Evolutionary conservation across 768 basidiomycete species (phyloP), one percentile per base, ranked within the genome.

Genomic region (Arthromyces matolae): DNA sequence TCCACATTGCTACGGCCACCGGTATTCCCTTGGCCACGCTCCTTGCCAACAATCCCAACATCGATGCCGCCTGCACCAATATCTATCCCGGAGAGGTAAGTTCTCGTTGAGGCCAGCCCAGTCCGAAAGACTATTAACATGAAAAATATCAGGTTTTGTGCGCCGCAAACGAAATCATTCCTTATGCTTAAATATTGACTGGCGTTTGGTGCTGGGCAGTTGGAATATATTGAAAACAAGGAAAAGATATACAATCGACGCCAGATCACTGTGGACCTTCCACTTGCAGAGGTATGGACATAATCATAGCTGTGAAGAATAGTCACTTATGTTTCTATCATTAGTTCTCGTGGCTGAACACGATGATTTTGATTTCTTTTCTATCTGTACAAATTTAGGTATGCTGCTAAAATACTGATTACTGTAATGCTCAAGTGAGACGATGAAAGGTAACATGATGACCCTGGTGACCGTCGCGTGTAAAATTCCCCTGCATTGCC

Each of bases 11-110:
- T 3, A 39, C 49, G 0, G 59, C 48, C 19, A 71, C 73, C 48
- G 69, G 67, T 23, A 76, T 83, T 49, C 57, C 72, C 39, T 50
- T 70, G 53, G 68, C 54, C 31, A 75, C 75, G 18, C 67, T 89
- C 19, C 60, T 71, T 51, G 57, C 69, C 24, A 86, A 87, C 70
- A 88, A 87, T 68, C 84, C 80, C 3, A 82, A 86, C 57, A 61
- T 87, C 46, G 66, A 81, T 61, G 46, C 52, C 8, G 55, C 27
- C 6, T 83, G 81, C 65, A 62, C 61, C 27, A 83, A 83, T 66
- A 71, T 86, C 44, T 79, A 79, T 64, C 61, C 74, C 47, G 74
- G 70, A 40, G 82, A 86, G 75, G 84, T 85, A 41, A 40, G 25
- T 24, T 31, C 20, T 13, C 1, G 7, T 13, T 23, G 23, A 13